phyloP scores from a whole-genome alignment of 306 rosid genomes.

The Glycine soja region DNA sequence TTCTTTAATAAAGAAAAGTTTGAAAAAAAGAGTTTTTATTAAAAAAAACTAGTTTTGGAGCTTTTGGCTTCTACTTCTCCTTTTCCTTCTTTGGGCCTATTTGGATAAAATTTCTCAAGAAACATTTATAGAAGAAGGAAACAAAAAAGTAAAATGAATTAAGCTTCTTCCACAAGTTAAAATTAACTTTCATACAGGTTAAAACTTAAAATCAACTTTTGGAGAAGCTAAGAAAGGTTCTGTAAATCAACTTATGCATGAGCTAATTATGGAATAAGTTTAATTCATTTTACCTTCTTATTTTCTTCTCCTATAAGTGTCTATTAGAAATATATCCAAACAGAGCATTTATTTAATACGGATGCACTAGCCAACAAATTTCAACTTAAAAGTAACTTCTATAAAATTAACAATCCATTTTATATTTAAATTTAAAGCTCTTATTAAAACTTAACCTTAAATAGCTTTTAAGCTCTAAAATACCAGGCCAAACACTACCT shows the following conservation, averaged over 20 bases:
- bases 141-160: no score
- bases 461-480: background rate
- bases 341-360: background rate
- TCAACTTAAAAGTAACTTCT: background rate
- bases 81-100: background rate
- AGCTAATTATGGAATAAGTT: no score
- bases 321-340: no score
- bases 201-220: no score
- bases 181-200: no score
- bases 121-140: no score
- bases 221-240: no score
- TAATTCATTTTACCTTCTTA: background rate
- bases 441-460: background rate
- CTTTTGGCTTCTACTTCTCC: background rate
- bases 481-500: background rate
- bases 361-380: background rate
- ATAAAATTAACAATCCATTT: conserved; percentile 1
- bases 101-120: background rate
- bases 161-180: no score
- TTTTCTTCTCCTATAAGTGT: background rate
- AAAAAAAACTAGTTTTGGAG: background rate
- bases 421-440: background rate
- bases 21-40: background rate
- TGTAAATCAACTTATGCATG: no score
- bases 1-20: background rate